Evolutionary conservation across 1,284 basidiomycete species (phyloP), one percentile per base, ranked within the genome.

Genomic region (Paramarasmius palmivorus): DNA sequence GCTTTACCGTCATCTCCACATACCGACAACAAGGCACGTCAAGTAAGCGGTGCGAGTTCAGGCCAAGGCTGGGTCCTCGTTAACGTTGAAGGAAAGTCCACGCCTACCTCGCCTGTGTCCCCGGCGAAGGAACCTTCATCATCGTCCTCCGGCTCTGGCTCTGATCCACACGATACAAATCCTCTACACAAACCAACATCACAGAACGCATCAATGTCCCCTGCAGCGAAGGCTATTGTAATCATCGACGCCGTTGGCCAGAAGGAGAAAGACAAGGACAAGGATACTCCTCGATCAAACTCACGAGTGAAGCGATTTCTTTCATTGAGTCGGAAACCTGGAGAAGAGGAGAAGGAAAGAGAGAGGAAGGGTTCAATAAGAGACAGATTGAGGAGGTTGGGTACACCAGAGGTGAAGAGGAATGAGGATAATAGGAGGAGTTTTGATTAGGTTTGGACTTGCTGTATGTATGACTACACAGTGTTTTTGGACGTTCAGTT

Each of bases 61-160:
- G 68, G 72, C 19, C 64, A 79, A 68, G 79, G 84, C 51, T 87
- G 84, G 84, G 85, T 87, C 4, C 66, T 88, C 45, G 79, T 87
- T 39, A 85, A 86, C 56, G 76, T 87, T 23, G 83, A 84, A 56
- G 74, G 74, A 32, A 65, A 57, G 64, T 61, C 52, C 62, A 62
- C 53, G 56, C 57, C 59, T 66, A 61, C 58, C 65, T 48, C 51
- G 50, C 64, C 49, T 61, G 60, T 23, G 39, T 25, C 41, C 9
- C 25, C 40, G 3, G 22, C 36, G 10, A 19, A 40, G 42, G 37
- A 39, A 29, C n/a, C 37, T 34, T 25, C 25, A 26, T n/a, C 19
- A 26, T 26, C 14, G 17, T 17, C 2, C n/a, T 15, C 19, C 5
- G 17, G 8, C 48, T 14, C 8, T 15, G 39, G 23, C 32, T 7